phyloP scores from a whole-genome alignment of 495 filamentous ascomycete species.

The Neurospora sp. region DNA sequence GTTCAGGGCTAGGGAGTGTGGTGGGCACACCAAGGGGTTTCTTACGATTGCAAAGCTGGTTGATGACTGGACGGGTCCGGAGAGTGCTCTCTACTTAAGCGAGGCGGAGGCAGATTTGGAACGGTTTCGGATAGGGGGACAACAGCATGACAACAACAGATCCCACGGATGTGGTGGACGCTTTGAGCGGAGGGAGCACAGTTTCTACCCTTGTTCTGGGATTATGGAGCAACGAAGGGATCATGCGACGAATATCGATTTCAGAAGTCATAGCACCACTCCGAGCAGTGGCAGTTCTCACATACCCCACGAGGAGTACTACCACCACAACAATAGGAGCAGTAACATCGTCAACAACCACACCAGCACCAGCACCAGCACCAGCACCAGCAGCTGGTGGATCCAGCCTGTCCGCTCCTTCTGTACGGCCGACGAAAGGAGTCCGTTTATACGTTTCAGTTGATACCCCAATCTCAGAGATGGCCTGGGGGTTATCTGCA shows the following conservation, averaged over 20 bases:
- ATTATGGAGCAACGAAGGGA: conserved; percentile 9
- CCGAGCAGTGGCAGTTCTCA: not conserved
- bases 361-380: not conserved
- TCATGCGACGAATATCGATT: not conserved
- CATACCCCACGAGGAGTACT: not conserved
- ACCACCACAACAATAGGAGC: not conserved
- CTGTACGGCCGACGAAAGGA: not conserved
- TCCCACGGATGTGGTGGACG: not conserved
- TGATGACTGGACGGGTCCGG: conserved; percentile 41
- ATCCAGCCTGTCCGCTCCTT: not conserved
- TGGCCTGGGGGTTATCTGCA: not conserved
- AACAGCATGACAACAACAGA: not conserved
- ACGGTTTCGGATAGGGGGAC: conserved; percentile 23
- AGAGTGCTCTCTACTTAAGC: conserved; percentile 34
- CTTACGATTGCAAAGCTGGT: conserved; percentile 39
- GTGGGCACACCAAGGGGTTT: conserved; percentile 45
- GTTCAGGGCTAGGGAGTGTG: conserved; percentile 35
- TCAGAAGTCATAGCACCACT: not conserved
- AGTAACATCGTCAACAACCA: not conserved
- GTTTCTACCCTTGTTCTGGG: conserved; percentile 19
- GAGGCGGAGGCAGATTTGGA: conserved; percentile 45
- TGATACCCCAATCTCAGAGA: not conserved
- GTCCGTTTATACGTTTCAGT: not conserved
- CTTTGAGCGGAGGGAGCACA: not conserved
- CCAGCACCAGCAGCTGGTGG: not conserved